Base-by-base conservation (phyloP, 371 early-diverging fungal genomes). In the Zopfochytrium polystomum region DNA sequence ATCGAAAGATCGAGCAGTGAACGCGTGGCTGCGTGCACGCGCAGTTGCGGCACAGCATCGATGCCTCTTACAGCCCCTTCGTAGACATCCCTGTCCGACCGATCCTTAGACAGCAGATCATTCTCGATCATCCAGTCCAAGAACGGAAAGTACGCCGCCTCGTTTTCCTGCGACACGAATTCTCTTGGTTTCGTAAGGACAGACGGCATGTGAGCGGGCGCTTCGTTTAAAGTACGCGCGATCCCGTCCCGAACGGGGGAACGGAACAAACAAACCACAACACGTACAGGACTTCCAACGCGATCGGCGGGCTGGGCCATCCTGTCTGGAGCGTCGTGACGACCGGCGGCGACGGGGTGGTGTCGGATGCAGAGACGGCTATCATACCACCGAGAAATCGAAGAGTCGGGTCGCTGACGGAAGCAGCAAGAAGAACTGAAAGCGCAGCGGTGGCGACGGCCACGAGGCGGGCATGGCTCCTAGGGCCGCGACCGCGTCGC, bases 1-100 rank as follows among this genome's bases (percentile, higher is more conserved):
- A 93, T 59, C 45, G 66, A 49, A 18, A 72, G 54, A 35, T 57
- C 48, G 18, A 65, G 52, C 47, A 62, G n/a, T n/a, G n/a, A n/a
- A n/a, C n/a, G 31, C 51, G 50, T 22, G 38, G 13, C 42, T n/a
- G n/a, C 27, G 15, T 15, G 44, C 42, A 18, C 11, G n/a, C 9
- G 13, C 25, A 22, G n/a, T 22, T 9, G 44, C 18, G 18, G 50
- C 55, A 55, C 20, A 7, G 30, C 15, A 43, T 13, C n/a, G 30
- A 50, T 15, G 29, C 18, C 2, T 51, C 15, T 1, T 2, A 44
- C 11, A 20, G 13, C 13, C 42, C n/a, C 27, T n/a, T n/a, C 15
- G 22, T 25, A 34, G 11, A 23, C 13, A 11, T 25, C 25, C 27
- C 22, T 26, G 18, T 13, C n/a, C 11, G 55, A 9, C 43, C 22